These are phyloP conservation scores for Escovopsis weberi DNA, from an alignment of 2,329 filamentous ascomycete genomes.

Conservation along the genomic window DNA sequence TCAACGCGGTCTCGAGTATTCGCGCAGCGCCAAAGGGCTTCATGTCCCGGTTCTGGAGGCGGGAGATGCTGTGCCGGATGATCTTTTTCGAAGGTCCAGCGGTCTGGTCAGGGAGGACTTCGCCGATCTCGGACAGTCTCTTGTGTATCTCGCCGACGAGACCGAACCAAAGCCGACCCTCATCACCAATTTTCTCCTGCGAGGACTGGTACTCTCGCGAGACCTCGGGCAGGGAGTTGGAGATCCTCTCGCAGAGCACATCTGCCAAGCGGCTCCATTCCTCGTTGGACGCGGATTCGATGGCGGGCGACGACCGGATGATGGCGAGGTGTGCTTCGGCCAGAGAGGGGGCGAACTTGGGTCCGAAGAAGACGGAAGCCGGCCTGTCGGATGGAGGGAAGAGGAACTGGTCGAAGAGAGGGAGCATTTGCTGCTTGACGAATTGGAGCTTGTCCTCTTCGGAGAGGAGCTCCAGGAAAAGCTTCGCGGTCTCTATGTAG, in stretches of 20 bases:
- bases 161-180: slow-evolving; percentile 53
- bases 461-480: slow-evolving; percentile 33
- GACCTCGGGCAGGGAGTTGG: slow-evolving; percentile 65
- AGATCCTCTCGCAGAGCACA: slow-evolving; percentile 50
- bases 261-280: slow-evolving; percentile 51
- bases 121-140: slow-evolving; percentile 11
- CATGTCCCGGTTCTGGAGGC: slow-evolving; percentile 36
- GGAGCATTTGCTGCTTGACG: slow-evolving; percentile 35
- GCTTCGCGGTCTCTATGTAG: slow-evolving; percentile 52
- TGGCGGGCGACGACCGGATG: slow-evolving; percentile 23
- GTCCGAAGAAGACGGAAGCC: slow-evolving; percentile 16
- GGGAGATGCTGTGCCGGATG: slow-evolving; percentile 21
- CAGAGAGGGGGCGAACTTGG: slow-evolving; percentile 24
- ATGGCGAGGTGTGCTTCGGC: slow-evolving; percentile 33
- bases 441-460: slow-evolving; percentile 32
- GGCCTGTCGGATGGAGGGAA: slow-evolving; percentile 27
- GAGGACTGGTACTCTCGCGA: slow-evolving; percentile 63
- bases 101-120: slow-evolving; percentile 15
- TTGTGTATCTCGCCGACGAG: slow-evolving; percentile 34
- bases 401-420: slow-evolving; percentile 41
- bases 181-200: slow-evolving; percentile 51
- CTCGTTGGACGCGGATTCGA: slow-evolving; percentile 34
- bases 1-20: slow-evolving; percentile 25
- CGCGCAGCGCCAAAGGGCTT: slow-evolving; percentile 42
- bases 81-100: slow-evolving; percentile 15